Evolutionary conservation across 768 basidiomycete species (phyloP).

Genomic region (Boletus tomentosulus): DNA sequence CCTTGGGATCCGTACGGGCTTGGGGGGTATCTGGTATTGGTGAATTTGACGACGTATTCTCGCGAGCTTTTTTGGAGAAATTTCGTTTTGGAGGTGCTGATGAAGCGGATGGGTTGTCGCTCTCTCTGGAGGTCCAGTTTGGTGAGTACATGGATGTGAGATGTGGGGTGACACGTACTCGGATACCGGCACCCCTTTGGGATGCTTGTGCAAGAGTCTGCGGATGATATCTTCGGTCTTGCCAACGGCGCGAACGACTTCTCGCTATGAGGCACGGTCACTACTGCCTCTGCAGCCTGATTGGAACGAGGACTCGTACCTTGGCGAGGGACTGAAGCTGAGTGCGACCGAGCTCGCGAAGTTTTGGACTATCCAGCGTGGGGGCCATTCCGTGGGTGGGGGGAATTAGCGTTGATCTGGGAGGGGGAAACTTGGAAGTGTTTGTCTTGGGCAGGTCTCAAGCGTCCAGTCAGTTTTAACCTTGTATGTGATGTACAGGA

Average conservation of each 20-base stretch:
- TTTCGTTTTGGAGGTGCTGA: not conserved
- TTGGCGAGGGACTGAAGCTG: slow-evolving; percentile 27
- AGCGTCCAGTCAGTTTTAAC: not conserved
- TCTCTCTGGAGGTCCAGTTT: not conserved
- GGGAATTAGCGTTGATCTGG: not conserved
- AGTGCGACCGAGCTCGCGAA: slow-evolving; percentile 16
- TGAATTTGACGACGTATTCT: not conserved
- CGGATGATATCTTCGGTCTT: slow-evolving; percentile 28
- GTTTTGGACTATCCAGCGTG: slow-evolving; percentile 15
- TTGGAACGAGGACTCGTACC: slow-evolving; percentile 4
- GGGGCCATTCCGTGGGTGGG: not conserved
- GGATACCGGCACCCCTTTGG: slow-evolving; percentile 21
- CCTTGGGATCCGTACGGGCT: not conserved
- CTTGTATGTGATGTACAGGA: not conserved
- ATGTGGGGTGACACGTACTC: slow-evolving; percentile 3
- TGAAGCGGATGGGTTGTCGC: slow-evolving; percentile 2
- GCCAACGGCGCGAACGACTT: slow-evolving; percentile 23
- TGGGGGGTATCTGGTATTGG: not conserved
- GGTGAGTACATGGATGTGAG: not conserved
- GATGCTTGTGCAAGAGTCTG: slow-evolving; percentile 23
- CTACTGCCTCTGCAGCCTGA: not conserved
- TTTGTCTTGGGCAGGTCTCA: not conserved
- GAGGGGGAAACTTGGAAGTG: not conserved
- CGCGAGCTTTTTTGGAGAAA: not conserved
- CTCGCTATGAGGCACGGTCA: slow-evolving; percentile 13